Conservation (phyloP, 108 stramenopile species). For the Stephanodiscus triporus region DNA sequence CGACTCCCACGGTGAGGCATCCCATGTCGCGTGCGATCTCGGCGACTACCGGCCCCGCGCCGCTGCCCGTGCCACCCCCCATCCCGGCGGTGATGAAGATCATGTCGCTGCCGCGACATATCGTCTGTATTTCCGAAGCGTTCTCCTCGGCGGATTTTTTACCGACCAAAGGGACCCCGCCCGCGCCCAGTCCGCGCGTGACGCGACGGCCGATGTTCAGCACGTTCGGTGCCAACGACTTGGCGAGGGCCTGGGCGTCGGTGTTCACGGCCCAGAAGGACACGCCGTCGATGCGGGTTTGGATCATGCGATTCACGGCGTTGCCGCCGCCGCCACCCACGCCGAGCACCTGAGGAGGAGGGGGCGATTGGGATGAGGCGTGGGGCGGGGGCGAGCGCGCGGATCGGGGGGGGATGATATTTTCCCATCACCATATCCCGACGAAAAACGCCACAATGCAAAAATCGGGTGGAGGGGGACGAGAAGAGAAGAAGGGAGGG, state of each 20-base stretch:
- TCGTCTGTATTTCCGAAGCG: slow-evolving; percentile 46
- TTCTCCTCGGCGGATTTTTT: slow-evolving; percentile 50
- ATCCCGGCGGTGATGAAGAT: slow-evolving; percentile 86
- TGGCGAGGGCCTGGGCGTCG: slow-evolving; percentile 64
- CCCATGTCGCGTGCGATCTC: slow-evolving; percentile 58
- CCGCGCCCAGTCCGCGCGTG: slow-evolving; percentile 69
- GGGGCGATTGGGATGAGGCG: not conserved
- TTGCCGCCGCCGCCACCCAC: slow-evolving; percentile 80
- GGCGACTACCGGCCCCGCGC: slow-evolving; percentile 81
- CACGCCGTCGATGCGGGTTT: slow-evolving; percentile 52
- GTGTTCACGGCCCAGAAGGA: slow-evolving; percentile 72
- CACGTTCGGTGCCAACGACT: slow-evolving; percentile 51
- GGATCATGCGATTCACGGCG: slow-evolving; percentile 53
- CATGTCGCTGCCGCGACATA: slow-evolving; percentile 66
- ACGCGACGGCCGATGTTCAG: slow-evolving; percentile 56
- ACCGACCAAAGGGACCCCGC: slow-evolving; percentile 62
- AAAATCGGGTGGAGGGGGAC: too few species aligned
- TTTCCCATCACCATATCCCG: too few species aligned
- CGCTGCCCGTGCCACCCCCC: slow-evolving; percentile 86
- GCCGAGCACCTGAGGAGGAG: slow-evolving; percentile 53
- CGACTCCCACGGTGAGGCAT: slow-evolving; percentile 81
- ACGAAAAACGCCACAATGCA: not conserved
- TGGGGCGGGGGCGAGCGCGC: not conserved
- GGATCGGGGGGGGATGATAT: too few species aligned
- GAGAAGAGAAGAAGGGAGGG: too few species aligned